Base-by-base conservation (phyloP, 2,329 filamentous ascomycete species). In the Aureobasidium sp. region DNA sequence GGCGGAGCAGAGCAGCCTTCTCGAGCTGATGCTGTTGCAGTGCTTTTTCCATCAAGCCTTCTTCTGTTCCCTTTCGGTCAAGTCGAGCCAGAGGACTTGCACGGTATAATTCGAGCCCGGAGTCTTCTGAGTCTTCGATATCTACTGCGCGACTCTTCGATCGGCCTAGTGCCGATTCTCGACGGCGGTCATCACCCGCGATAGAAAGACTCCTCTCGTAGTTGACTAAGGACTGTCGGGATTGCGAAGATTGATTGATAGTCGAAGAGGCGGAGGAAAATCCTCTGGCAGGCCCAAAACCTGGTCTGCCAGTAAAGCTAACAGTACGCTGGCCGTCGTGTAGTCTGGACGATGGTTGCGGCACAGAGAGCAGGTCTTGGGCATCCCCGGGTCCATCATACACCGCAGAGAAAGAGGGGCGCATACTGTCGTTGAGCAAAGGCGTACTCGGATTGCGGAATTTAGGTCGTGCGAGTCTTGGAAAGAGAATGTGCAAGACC, bases 1-100 rank as follows among this genome's bases (percentile, higher is more conserved):
- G 61, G 4, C 63, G 62, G 32, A 67, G 66, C 25, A 68, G 42
- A 6, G 64, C 63, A 4, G 56, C 57, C 44, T 68, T 68, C 41
- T 68, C 65, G 16, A 60, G 56, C 44, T 65, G 59, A 51, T 66
- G 63, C 44, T 60, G 58, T 30, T 63, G 59, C 38, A 68, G 55
- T 3, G 66, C 66, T 44, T 64, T 61, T 14, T 63, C 61, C 64
- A 67, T 67, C 34, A 67, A 51, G 4, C 59, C 44, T 29, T 55
- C 40, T 35, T 56, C 51, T 3, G 44, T 53, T n/a, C 44, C 39
- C 21, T 53, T 54, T 30, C 39, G 29, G 29, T 39, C 24, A 1
- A 40, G 39, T 3, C 25, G 35, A 8, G 39, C 22, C 14, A 58
- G 41, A 11, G 56, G 56, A 21, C 19, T 24, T 8, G 62, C 62